Percentiles rank a stretch among this genome's conserved stretches.
phyloP scores from a whole-genome alignment of 1,284 basidiomycete species.

The Caloboletus inedulis region DNA sequence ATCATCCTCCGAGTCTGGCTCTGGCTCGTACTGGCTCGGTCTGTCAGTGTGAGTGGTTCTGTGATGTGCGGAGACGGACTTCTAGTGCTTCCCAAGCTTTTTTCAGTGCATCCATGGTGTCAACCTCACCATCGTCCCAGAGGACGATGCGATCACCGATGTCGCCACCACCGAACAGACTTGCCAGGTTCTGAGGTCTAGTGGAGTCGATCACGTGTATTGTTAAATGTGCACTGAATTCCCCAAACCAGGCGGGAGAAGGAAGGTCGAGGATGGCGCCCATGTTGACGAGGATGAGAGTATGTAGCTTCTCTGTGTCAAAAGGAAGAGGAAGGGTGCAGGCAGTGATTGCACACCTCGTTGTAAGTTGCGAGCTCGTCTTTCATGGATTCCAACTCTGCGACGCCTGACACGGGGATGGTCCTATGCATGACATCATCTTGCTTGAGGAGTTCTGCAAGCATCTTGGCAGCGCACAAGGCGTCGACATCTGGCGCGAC shows the following conservation, averaged over 20 bases:
- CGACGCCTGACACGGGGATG: slow-evolving; percentile 88
- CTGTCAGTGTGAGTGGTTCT: slow-evolving; percentile 1
- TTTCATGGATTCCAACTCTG: slow-evolving; percentile 64
- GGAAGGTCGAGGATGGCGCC: slow-evolving; percentile 87
- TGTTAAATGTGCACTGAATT: slow-evolving; percentile 55
- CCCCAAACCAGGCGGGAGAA: slow-evolving; percentile 70
- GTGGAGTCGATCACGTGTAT: slow-evolving; percentile 95
- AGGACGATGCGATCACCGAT: slow-evolving; percentile 72
- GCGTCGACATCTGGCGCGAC: slow-evolving; percentile 90
- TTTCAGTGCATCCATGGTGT: slow-evolving; percentile 58
- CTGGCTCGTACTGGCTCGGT: slow-evolving; percentile 60
- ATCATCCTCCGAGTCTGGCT: slow-evolving; percentile 66
- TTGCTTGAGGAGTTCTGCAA: slow-evolving; percentile 86
- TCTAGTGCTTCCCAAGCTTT: slow-evolving; percentile 78
- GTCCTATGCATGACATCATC: slow-evolving; percentile 92
- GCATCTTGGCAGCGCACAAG: slow-evolving; percentile 84
- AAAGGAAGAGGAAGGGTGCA: not conserved
- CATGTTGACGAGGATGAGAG: slow-evolving; percentile 90
- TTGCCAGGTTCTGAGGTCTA: slow-evolving; percentile 88
- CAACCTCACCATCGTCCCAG: slow-evolving; percentile 87
- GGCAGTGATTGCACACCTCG: slow-evolving; percentile 55
- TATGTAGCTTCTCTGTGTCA: slow-evolving; percentile 65
- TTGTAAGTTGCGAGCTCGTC: slow-evolving; percentile 65
- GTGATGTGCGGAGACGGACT: slow-evolving; percentile 44
- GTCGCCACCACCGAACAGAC: slow-evolving; percentile 76